Conservation (phyloP, 2,329 filamentous ascomycete genomes). For the Aspergillus pseudoviridinutans region DNA sequence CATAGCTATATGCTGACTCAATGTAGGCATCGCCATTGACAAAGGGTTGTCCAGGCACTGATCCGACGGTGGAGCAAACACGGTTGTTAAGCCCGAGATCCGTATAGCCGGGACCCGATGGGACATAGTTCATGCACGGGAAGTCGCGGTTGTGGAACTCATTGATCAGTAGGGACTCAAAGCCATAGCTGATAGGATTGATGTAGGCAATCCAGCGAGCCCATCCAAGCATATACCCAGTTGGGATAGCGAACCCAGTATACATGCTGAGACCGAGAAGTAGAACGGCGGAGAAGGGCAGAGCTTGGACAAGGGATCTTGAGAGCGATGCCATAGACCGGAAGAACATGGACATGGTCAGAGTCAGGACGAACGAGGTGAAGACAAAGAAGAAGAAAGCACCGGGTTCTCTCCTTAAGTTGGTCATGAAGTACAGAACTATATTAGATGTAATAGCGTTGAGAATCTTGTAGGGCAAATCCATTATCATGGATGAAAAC, state of each 20-base stretch:
- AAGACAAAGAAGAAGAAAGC: constrained; percentile 82
- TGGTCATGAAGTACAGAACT: constrained; percentile 78
- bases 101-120: constrained; percentile 38
- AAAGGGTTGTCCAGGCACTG: constrained; percentile 48
- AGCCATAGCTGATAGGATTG: constrained; percentile 72
- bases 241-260: constrained; percentile 40
- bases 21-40: constrained; percentile 61
- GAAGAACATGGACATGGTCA: constrained; percentile 81
- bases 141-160: constrained; percentile 68
- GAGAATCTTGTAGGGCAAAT: constrained; percentile 67
- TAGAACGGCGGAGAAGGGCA: constrained; percentile 50
- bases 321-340: constrained; percentile 70
- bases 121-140: constrained; percentile 41
- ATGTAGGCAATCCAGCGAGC: constrained; percentile 76
- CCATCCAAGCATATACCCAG: constrained; percentile 66
- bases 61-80: constrained; percentile 57
- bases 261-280: constrained; percentile 39
- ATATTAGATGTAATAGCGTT: constrained; percentile 73
- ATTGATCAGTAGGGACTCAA: constrained; percentile 77
- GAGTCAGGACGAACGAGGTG: constrained; percentile 65
- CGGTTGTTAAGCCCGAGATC: constrained; percentile 30
- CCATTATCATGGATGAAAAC: constrained; percentile 9
- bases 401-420: constrained; percentile 67
- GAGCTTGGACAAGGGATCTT: constrained; percentile 55
- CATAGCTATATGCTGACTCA: constrained; percentile 52